Conservation (phyloP, 768 basidiomycete genomes). For the Agaricus bisporus region DNA sequence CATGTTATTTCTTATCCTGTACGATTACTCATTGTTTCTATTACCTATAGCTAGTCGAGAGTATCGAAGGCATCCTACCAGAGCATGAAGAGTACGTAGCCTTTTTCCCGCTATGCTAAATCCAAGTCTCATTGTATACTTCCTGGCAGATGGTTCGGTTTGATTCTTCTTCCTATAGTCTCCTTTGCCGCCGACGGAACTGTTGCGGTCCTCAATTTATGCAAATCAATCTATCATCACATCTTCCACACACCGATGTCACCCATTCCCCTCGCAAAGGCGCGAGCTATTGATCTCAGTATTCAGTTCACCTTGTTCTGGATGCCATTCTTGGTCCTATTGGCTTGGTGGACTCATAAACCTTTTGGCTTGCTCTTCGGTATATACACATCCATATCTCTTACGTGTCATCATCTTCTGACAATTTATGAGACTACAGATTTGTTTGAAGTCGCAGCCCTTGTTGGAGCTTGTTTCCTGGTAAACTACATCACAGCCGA, state of each 20-base stretch:
- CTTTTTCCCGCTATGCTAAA: neutral
- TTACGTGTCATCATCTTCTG: neutral
- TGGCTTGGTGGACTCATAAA: constrained; percentile 61
- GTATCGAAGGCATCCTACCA: constrained; percentile 39
- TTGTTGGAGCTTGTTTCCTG: constrained; percentile 65
- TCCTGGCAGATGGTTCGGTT: constrained; percentile 57
- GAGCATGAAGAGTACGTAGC: constrained; percentile 48
- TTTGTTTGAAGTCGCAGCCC: constrained; percentile 58
- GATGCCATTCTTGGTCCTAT: constrained; percentile 66
- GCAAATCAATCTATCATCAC: constrained; percentile 35
- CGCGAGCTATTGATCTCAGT: constrained; percentile 67
- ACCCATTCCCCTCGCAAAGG: constrained; percentile 57
- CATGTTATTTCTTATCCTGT: neutral
- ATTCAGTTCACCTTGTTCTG: constrained; percentile 77
- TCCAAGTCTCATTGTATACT: neutral
- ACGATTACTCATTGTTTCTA: neutral
- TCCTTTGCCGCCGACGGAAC: constrained; percentile 71
- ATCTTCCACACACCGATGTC: constrained; percentile 33
- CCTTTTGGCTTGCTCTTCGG: constrained; percentile 67
- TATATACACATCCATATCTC: constrained; percentile 20
- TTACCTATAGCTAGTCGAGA: constrained; percentile 49
- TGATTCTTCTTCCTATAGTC: constrained; percentile 65
- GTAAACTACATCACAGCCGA: constrained; percentile 80
- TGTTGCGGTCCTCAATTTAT: constrained; percentile 53
- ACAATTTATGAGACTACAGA: constrained; percentile 31